Base-by-base conservation (phyloP, 108 stramenopile genomes). In the Schizochytrium sp. region DNA sequence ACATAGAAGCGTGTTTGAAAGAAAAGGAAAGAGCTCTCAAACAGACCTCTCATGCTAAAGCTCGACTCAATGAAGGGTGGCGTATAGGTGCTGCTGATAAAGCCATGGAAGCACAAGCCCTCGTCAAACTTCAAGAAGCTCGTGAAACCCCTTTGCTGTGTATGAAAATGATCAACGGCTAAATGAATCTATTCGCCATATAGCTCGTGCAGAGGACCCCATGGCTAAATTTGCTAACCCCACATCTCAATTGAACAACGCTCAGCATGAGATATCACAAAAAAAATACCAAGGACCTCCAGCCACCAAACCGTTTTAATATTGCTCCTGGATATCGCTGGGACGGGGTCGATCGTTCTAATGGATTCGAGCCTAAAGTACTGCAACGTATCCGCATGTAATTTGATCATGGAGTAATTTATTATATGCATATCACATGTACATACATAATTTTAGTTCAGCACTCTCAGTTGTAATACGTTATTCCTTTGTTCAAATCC, bases 321-420 rank as follows among this genome's bases (percentile, higher is more conserved):
- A 97, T 99, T 56, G 93, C 93, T 3, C 99, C 99, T 2, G 99
- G 99, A 46, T 98, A 98, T 91, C 93, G 99, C 3, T 99, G 98
- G 98, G 98, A 99, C 93, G 99, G 98, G 13, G 93, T 96, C 45
- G 98, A 98, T 91, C 93, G 99, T 46, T 95, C 98, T 12, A 99
- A 98, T 93, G 97, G 96, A 8, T 99, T 97, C 89, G 99, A 99
- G 89, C 95, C 95, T 72, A 93, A 93, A 88, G 91, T 97, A 4
- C 91, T 98, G 88, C 64, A n/a, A 17, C 17, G n/a, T 19, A 17
- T 19, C 19, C 59, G 59, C 59, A 28, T 28, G 28, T 60, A 60
- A 1, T n/a, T 19, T 60, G n/a, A 19, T 17, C 59, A 60, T 19
- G 59, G 1, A n/a, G n/a, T n/a, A 17, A 60, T 60, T n/a, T 17